These are phyloP conservation scores for Phytophthora foliorum DNA, from an alignment of 352 stramenopile genomes.

Conservation along the genomic window DNA sequence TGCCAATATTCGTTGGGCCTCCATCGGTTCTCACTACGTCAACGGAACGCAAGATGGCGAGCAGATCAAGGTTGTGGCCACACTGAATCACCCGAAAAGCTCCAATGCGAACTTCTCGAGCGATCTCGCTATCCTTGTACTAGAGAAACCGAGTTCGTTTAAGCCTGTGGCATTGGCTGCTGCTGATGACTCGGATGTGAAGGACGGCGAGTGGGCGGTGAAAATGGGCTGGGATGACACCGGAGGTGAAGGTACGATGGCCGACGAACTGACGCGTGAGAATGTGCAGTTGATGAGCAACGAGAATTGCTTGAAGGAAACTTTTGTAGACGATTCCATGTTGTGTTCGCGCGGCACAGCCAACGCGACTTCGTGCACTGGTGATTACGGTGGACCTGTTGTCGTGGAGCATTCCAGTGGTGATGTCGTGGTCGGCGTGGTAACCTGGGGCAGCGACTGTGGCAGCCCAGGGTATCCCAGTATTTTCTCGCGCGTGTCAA, in stretches of 20 bases:
- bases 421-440: constrained; percentile 48
- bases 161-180: constrained; percentile 36
- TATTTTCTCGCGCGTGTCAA: constrained; percentile 58
- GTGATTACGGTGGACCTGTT: constrained; percentile 59
- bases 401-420: constrained; percentile 21
- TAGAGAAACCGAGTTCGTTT: constrained; percentile 43
- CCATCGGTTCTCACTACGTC: constrained; percentile 57
- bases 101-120: constrained; percentile 14
- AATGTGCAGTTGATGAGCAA: constrained; percentile 47
- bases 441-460: constrained; percentile 64
- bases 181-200: constrained; percentile 16
- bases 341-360: constrained; percentile 47
- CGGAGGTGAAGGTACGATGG: constrained; percentile 21
- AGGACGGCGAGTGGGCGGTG: constrained; percentile 26
- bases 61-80: constrained; percentile 47
- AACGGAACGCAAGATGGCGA: constrained; percentile 50
- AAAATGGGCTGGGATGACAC: constrained; percentile 43
- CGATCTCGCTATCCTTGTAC: constrained; percentile 62
- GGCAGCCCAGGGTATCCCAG: constrained; percentile 44
- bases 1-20: constrained; percentile 41
- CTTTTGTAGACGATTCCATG: constrained; percentile 41
- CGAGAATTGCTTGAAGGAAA: constrained; percentile 32
- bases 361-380: constrained; percentile 51
- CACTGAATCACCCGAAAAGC: constrained; percentile 51
- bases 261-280: constrained; percentile 35